Percentiles rank a stretch among this genome's conserved stretches.
Conservation (phyloP, 225 moss, liverwort and hornwort genomes). For the Anthoceros angustus region DNA sequence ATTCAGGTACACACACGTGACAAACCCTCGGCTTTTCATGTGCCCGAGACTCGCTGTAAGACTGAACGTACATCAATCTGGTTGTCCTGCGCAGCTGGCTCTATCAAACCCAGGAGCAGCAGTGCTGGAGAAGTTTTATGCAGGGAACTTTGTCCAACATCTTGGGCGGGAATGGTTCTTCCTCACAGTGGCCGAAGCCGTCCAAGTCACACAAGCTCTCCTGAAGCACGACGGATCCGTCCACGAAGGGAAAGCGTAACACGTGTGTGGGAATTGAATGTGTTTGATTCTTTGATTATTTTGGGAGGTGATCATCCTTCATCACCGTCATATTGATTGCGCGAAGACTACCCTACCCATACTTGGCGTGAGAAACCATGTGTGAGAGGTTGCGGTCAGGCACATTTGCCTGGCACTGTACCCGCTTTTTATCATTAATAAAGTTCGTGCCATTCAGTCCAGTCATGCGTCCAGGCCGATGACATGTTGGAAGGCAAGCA, state of each 20-base stretch:
- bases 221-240: conserved; percentile 17
- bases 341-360: too few relatives aligned
- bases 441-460: too few relatives aligned
- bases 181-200: conserved; percentile 19
- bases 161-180: conserved; percentile 32
- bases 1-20: conserved; percentile 28
- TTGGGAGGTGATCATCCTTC: too few relatives aligned
- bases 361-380: too few relatives aligned
- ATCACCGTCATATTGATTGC: too few relatives aligned
- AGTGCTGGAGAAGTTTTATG: conserved; percentile 13
- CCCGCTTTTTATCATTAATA: too few relatives aligned
- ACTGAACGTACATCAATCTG: neutral
- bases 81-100: conserved; percentile 10
- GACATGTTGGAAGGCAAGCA: too few relatives aligned
- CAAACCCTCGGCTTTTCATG: neutral
- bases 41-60: neutral
- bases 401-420: too few relatives aligned
- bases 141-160: conserved; percentile 11
- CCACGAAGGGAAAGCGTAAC: conserved; percentile 3
- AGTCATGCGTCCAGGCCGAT: too few relatives aligned
- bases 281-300: too few relatives aligned
- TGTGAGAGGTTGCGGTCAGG: too few relatives aligned
- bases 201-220: conserved; percentile 11
- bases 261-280: too few relatives aligned
- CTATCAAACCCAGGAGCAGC: conserved; percentile 21